These are phyloP conservation scores for Firmiana major DNA, from an alignment of 345 rosid species.

Conservation along the genomic window DNA sequence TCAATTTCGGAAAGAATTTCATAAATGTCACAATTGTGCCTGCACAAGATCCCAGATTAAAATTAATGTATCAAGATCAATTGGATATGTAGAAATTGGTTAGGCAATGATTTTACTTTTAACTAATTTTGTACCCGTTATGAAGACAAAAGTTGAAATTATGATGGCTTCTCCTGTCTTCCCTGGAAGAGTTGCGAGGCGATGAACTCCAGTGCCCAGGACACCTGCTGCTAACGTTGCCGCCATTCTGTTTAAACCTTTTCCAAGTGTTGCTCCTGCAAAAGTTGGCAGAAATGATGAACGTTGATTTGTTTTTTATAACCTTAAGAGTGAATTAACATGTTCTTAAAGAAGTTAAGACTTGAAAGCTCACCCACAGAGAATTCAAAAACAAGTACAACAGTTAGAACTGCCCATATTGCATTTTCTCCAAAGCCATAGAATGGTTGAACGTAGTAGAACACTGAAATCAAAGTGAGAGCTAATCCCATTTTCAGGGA, in stretches of 20 bases:
- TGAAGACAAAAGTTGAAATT: constrained; percentile 26
- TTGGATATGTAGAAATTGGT: neutral
- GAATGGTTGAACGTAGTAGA: constrained; percentile 31
- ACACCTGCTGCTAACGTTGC: constrained; percentile 37
- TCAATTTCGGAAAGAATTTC: constrained; percentile 28
- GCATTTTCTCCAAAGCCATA: constrained; percentile 27
- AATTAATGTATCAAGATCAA: too few relatives aligned
- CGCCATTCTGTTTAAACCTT: constrained; percentile 34
- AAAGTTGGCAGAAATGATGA: neutral
- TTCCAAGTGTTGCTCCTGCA: constrained; percentile 39
- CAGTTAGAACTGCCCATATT: constrained; percentile 49
- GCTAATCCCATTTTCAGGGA: constrained; percentile 41
- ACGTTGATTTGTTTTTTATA: too few relatives aligned
- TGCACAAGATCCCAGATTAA: constrained; percentile 6
- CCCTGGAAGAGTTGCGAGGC: constrained; percentile 26
- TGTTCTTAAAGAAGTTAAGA: neutral
- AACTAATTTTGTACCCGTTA: constrained; percentile 18
- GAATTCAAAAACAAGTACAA: constrained; percentile 32
- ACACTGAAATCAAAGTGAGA: constrained; percentile 30
- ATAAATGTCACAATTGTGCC: constrained; percentile 27
- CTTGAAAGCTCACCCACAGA: constrained; percentile 31
- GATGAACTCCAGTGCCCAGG: constrained; percentile 35
- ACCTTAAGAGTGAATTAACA: too few relatives aligned
- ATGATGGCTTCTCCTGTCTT: constrained; percentile 23
- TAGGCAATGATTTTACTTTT: neutral